Base-by-base conservation (phyloP, 495 filamentous ascomycete genomes). In the Halenospora varia region DNA sequence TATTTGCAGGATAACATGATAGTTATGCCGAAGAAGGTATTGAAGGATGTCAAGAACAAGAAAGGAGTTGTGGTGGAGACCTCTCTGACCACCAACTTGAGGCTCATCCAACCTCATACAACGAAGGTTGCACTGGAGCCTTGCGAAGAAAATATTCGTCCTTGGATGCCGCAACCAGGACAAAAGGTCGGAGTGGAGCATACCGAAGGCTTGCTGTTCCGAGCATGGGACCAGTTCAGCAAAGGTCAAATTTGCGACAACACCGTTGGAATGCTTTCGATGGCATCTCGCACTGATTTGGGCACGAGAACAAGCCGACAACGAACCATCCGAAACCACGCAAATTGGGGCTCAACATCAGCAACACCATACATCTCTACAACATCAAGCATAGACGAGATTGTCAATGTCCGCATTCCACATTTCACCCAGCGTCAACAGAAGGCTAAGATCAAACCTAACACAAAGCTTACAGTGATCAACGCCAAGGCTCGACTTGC, bases 401-500 rank as follows among this genome's bases (percentile, higher is more conserved):
- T 59, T 20, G 25, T 40, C 2, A 26, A 49, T 15, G 3, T 39
- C 6, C 44, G 51, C 2, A 41, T 54, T 20, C 24, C 25, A 20
- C 6, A 52, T 9, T 24, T 46, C 29, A 18, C 17, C 6, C 25
- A 49, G 3, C 25, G 48, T 9, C 23, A 58, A 15, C 10, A 26
- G 6, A 42, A 25, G 10, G 24, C 17, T 11, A 23, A 23, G 0
- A 17, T 20, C 25, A 48, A 25, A 59, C 4, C 24, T 25, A 49
- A 19, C 23, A 48, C 45, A 3, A 29, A 39, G 19, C 10, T 63
- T 8, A 56, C 47, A 2, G 10, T 42, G 13, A 26, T 63, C 24
- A 63, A 63, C 39, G 19, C 24, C 19, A 47, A 40, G 3, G 51
- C 60, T 25, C 23, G 51, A 3, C 6, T 18, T 0, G 51, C 55